Conservation (phyloP, 1,139 yeast species). For the Hemisphaericaspora xylofermentans region DNA sequence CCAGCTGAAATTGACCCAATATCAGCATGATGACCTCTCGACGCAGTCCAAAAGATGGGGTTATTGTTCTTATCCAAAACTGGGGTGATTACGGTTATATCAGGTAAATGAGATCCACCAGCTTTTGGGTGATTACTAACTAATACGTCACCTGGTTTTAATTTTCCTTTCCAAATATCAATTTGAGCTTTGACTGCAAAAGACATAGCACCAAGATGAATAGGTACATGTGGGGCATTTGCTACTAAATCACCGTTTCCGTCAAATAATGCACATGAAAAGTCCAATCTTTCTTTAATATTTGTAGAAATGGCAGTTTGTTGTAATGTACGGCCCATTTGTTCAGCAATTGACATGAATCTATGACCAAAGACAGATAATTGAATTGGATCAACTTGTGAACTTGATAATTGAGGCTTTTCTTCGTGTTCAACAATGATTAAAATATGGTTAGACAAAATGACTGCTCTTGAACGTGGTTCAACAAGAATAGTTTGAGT, state of each 20-base stretch:
- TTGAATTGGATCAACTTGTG: slow-evolving; percentile 62
- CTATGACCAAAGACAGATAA: slow-evolving; percentile 79
- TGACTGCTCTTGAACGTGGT: slow-evolving; percentile 64
- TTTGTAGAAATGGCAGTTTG: slow-evolving; percentile 84
- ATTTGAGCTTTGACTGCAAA: slow-evolving; percentile 74
- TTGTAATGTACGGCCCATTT: slow-evolving; percentile 80
- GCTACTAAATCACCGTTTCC: slow-evolving; percentile 76
- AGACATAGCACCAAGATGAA: slow-evolving; percentile 85
- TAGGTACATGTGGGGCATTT: slow-evolving; percentile 87
- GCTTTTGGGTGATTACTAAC: slow-evolving; percentile 78
- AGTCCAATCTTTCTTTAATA: slow-evolving; percentile 79
- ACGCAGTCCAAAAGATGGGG: slow-evolving; percentile 47
- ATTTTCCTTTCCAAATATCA: slow-evolving; percentile 58
- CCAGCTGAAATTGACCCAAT: slow-evolving; percentile 49
- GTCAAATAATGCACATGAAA: slow-evolving; percentile 82
- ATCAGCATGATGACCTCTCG: slow-evolving; percentile 50
- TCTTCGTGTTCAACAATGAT: slow-evolving; percentile 31
- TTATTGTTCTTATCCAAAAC: slow-evolving; percentile 34
- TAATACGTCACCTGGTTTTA: slow-evolving; percentile 69
- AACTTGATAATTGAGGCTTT: slow-evolving; percentile 24
- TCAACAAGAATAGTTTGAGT: slow-evolving; percentile 86
- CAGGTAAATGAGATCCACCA: slow-evolving; percentile 85
- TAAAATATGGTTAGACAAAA: slow-evolving; percentile 54
- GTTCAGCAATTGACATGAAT: slow-evolving; percentile 87
- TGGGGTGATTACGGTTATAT: slow-evolving; percentile 77